Evolutionary conservation across 2,329 filamentous ascomycete species (phyloP), one percentile per base, ranked within the genome.

Genomic region (Epichloe coenophiala): DNA sequence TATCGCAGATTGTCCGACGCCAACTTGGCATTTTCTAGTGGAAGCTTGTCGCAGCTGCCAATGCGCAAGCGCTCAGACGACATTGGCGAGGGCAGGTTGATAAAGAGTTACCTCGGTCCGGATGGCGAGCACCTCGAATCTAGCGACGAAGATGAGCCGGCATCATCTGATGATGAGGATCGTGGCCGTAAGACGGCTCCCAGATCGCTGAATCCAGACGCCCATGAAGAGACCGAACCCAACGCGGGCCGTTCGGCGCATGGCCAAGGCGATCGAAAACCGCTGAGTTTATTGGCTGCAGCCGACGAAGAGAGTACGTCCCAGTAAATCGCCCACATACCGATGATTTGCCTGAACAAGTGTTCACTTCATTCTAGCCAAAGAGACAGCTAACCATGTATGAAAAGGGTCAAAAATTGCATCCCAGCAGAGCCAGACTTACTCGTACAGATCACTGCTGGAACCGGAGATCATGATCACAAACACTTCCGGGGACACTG

Each of bases 271-370:
- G 61, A 66, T 55, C 67, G 68, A 52, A 72, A 71, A 58, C 71
- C 75, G 1, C 69, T 73, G 61, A 88, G 82, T 59, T 65, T 89
- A 51, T 68, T 90, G 49, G 85, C 83, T 39, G 85, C 84, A 6
- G 83, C 83, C 1, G 84, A 91, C 62, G 83, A 88, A 73, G 86
- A 91, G 63, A 78, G 88, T 87, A 73, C 61, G 84, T 75, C 35
- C 3, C 17, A 19, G 8, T 4, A 17, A 17, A 9, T 12, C 21
- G 4, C 2, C 19, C 17, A 47, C 17, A 4, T 36, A 2, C 35
- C 31, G n/a, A n/a, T 27, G 38, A n/a, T 1, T 27, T 17, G 2
- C 15, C 15, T 39, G 27, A 31, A 31, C 1, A 1, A 11, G 27
- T 31, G 27, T 31, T 36, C 7, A 8, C 12, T 23, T 12, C 12